phyloP scores from a whole-genome alignment of 2,329 filamentous ascomycete genomes.

The Nannizzia gypsea region DNA sequence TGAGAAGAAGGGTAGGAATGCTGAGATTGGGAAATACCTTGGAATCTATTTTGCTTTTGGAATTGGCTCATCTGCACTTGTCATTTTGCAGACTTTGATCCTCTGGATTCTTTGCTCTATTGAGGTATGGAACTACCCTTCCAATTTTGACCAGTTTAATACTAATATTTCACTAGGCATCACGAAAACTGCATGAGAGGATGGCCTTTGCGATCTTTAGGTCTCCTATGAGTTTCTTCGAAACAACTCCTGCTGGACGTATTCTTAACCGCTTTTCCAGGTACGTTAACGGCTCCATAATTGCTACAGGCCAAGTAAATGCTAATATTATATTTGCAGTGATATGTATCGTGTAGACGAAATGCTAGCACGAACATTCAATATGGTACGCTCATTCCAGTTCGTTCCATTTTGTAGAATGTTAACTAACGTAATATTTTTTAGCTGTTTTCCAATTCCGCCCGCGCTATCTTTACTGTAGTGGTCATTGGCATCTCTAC shows the following conservation, averaged over 20 bases:
- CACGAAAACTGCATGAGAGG: constrained; percentile 86
- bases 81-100: constrained; percentile 84
- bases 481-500: constrained; percentile 71
- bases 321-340: constrained; percentile 22
- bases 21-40: constrained; percentile 75
- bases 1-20: constrained; percentile 53
- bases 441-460: constrained; percentile 60
- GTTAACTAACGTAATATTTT: constrained; percentile 22
- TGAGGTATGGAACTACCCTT: constrained; percentile 47
- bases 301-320: neutral
- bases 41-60: constrained; percentile 94
- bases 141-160: neutral
- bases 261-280: constrained; percentile 95
- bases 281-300: constrained; percentile 35
- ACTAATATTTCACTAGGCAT: constrained; percentile 47
- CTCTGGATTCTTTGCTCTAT: constrained; percentile 99
- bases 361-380: constrained; percentile 90
- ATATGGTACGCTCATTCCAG: constrained; percentile 54
- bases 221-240: constrained; percentile 97
- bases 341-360: constrained; percentile 64
- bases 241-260: constrained; percentile 89
- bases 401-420: neutral
- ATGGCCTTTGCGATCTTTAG: constrained; percentile 98
- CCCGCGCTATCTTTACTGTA: constrained; percentile 69
- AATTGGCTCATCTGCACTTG: constrained; percentile 69